Percentiles rank a stretch among this genome's conserved stretches.
Evolutionary conservation across 495 filamentous ascomycete species (phyloP).

Genomic region (Alectoria sarmentosa): DNA sequence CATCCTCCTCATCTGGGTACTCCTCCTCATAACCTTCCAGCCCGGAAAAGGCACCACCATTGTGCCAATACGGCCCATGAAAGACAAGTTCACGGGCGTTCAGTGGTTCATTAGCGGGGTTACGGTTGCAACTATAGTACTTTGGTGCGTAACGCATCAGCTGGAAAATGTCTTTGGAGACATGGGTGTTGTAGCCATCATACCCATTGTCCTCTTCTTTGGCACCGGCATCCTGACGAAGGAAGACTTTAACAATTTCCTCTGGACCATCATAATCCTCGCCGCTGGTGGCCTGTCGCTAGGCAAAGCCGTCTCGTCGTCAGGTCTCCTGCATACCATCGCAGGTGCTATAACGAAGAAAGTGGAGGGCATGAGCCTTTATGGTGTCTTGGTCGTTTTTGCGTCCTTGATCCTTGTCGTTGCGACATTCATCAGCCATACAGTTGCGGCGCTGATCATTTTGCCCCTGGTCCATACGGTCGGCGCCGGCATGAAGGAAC

Average conservation of each 20-base stretch:
- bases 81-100: slow-evolving; percentile 77
- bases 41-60: slow-evolving; percentile 82
- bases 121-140: slow-evolving; percentile 76
- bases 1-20: slow-evolving; percentile 80
- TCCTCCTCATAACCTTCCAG: slow-evolving; percentile 78
- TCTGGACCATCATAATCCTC: slow-evolving; percentile 99
- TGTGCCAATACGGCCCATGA: slow-evolving; percentile 80
- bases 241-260: slow-evolving; percentile 99
- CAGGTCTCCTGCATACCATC: slow-evolving; percentile 86
- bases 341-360: slow-evolving; percentile 62
- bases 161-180: slow-evolving; percentile 85
- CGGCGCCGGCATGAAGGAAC: slow-evolving; percentile 73
- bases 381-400: slow-evolving; percentile 83
- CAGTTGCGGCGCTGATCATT: slow-evolving; percentile 92
- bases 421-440: slow-evolving; percentile 97
- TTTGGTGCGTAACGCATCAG: slow-evolving; percentile 91
- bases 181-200: slow-evolving; percentile 97
- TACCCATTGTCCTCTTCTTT: slow-evolving; percentile 93
- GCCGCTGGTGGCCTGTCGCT: slow-evolving; percentile 90
- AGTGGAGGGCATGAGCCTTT: slow-evolving; percentile 75
- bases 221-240: slow-evolving; percentile 96
- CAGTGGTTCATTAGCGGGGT: slow-evolving; percentile 89
- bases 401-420: slow-evolving; percentile 80
- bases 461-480: slow-evolving; percentile 84
- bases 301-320: slow-evolving; percentile 90